Percentiles rank a stretch among this genome's conserved stretches.
phyloP scores from a whole-genome alignment of 371 early-diverging fungal species.

The Umbelopsis sp. region DNA sequence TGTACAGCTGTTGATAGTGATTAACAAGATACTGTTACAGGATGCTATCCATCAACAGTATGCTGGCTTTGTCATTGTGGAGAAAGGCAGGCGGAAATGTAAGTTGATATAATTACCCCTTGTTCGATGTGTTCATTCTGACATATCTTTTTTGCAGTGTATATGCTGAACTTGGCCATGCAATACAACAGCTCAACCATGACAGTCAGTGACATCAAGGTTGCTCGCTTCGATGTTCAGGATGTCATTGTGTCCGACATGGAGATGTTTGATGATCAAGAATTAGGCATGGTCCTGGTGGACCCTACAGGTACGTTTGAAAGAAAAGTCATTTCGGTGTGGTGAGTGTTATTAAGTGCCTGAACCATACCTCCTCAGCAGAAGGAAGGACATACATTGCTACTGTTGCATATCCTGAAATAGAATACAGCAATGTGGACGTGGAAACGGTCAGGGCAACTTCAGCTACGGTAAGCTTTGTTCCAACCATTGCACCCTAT shows the following conservation, averaged over 20 bases:
- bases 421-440: slow-evolving; percentile 17
- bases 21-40: neutral
- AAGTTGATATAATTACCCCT: neutral
- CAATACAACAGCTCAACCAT: neutral
- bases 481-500: neutral
- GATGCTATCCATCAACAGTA: neutral
- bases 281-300: slow-evolving; percentile 19
- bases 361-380: neutral
- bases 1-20: too few relatives aligned
- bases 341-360: neutral
- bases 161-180: slow-evolving; percentile 14
- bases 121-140: too few relatives aligned
- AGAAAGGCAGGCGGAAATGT: slow-evolving; percentile 21
- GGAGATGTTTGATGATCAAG: slow-evolving; percentile 22
- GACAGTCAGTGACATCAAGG: neutral
- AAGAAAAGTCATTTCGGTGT: neutral
- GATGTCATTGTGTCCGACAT: slow-evolving; percentile 16
- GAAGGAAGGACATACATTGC: slow-evolving; percentile 13
- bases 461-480: neutral
- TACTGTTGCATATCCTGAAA: slow-evolving; percentile 16
- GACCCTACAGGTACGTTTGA: neutral
- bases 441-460: slow-evolving; percentile 13
- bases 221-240: slow-evolving; percentile 14
- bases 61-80: slow-evolving; percentile 7
- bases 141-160: slow-evolving; percentile 5